phyloP scores from a whole-genome alignment of 768 basidiomycete genomes.

The Panaeolus cyanescens region DNA sequence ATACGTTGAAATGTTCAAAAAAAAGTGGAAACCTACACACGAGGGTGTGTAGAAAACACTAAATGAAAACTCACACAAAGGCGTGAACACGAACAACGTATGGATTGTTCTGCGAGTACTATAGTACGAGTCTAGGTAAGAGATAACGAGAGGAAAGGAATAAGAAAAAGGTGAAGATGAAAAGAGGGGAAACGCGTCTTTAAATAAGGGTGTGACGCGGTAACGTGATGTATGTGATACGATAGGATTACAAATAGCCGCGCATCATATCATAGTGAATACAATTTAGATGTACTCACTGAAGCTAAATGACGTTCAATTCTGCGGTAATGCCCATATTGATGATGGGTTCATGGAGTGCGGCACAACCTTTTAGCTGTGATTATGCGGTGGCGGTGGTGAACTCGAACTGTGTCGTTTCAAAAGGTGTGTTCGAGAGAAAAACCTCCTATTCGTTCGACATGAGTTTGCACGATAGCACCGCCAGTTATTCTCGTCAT shows the following conservation, averaged over 20 bases:
- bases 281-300: not conserved
- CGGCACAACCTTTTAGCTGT: not conserved
- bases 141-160: too few relatives aligned
- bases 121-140: too few relatives aligned
- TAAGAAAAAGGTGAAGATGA: too few relatives aligned
- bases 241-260: conserved; percentile 9
- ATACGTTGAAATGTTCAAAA: too few relatives aligned
- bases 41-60: not conserved
- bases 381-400: not conserved
- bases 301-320: not conserved
- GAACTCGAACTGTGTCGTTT: conserved; percentile 2
- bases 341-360: not conserved
- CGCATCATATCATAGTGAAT: too few relatives aligned
- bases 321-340: not conserved
- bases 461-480: not conserved
- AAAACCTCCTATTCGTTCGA: not conserved
- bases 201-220: too few relatives aligned
- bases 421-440: not conserved
- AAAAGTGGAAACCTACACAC: not conserved
- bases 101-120: not conserved
- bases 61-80: not conserved
- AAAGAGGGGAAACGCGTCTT: too few relatives aligned
- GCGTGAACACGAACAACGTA: not conserved
- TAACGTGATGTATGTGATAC: too few relatives aligned
- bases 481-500: too few relatives aligned